Conservation (phyloP, 2,329 filamentous ascomycete species). For the Claviceps monticola region DNA sequence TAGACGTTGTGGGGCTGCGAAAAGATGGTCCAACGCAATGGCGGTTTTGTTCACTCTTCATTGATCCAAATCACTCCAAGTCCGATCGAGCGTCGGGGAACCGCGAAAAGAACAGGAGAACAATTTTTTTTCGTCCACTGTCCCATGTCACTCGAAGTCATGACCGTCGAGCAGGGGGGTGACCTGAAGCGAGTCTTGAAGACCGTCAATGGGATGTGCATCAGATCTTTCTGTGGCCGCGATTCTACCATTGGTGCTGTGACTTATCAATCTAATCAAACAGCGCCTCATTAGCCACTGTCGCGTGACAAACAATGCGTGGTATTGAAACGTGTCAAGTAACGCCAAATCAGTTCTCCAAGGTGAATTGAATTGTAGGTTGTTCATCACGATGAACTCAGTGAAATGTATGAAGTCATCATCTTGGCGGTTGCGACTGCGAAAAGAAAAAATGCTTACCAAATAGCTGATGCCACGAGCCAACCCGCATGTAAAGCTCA, state of each 20-base stretch:
- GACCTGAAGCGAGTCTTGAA: too few relatives aligned
- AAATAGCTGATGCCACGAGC: neutral
- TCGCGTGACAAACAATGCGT: neutral
- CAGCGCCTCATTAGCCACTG: neutral
- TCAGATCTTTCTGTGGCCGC: neutral
- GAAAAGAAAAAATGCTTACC: neutral
- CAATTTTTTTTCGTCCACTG: too few relatives aligned
- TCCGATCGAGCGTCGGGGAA: too few relatives aligned
- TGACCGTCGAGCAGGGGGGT: too few relatives aligned
- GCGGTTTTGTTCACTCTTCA: too few relatives aligned
- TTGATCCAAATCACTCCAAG: too few relatives aligned
- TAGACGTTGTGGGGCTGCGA: too few relatives aligned
- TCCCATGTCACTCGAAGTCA: too few relatives aligned
- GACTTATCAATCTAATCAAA: neutral
- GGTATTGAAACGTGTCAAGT: neutral
- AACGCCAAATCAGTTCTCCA: slow-evolving; percentile 42
- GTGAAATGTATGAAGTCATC: slow-evolving; percentile 36
- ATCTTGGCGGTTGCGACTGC: slow-evolving; percentile 19
- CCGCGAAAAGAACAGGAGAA: too few relatives aligned
- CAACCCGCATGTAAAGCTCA: neutral
- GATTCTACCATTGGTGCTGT: neutral
- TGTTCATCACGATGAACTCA: slow-evolving; percentile 44
- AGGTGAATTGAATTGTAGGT: slow-evolving; percentile 32
- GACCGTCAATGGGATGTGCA: neutral
- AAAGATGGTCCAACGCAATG: too few relatives aligned